Conservation (phyloP, 345 rosid species). For the Crucihimalaya himalaica region DNA sequence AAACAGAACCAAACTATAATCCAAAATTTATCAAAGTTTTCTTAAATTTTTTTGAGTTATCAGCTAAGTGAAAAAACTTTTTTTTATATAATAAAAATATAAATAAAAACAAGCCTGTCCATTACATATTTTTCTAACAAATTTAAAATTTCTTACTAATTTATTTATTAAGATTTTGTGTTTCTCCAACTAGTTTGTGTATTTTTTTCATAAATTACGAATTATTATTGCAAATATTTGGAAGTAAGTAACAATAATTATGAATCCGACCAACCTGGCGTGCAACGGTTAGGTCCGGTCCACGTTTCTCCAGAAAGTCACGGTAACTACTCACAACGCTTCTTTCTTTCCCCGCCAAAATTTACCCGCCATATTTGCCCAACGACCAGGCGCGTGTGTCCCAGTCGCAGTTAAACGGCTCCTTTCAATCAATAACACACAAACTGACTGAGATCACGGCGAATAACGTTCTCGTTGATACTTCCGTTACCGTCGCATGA, state of each 20-base stretch:
- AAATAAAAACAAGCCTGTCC: too few relatives aligned
- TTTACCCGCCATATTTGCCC: conserved; percentile 40
- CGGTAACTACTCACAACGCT: conserved; percentile 6
- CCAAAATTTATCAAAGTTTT: too few relatives aligned
- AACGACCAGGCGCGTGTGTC: conserved; percentile 35
- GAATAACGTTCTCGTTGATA: conserved; percentile 19
- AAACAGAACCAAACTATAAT: too few relatives aligned
- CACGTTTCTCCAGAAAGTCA: conserved; percentile 29
- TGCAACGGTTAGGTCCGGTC: conserved; percentile 37
- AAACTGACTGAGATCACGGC: conserved; percentile 21
- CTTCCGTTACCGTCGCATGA: conserved; percentile 28
- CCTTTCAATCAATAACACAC: not conserved
- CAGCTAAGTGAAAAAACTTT: too few relatives aligned
- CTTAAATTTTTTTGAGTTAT: too few relatives aligned
- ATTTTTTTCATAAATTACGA: not conserved
- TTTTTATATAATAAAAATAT: too few relatives aligned
- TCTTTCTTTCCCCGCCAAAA: conserved; percentile 31
- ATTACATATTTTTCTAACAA: too few relatives aligned
- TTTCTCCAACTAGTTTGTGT: too few relatives aligned
- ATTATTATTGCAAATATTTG: not conserved
- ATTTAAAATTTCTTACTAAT: too few relatives aligned
- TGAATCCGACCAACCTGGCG: conserved; percentile 33
- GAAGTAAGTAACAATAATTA: not conserved
- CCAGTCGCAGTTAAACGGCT: conserved; percentile 29
- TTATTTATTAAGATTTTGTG: too few relatives aligned